These are phyloP conservation scores for Phoma sp. DNA, from an alignment of 2,329 filamentous ascomycete species.

Conservation along the genomic window DNA sequence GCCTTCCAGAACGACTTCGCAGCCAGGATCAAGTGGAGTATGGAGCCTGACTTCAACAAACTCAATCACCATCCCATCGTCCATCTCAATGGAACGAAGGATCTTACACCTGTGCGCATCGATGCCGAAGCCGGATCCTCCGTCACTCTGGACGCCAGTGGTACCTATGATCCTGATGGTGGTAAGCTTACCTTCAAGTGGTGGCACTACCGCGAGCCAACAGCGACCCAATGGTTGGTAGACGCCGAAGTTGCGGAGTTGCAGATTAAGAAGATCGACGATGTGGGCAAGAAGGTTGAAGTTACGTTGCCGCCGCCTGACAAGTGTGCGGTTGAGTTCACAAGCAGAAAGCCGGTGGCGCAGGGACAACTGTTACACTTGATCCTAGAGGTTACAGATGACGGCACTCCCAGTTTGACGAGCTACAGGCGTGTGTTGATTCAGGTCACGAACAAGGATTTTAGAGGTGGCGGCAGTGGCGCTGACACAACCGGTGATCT, in stretches of 20 bases:
- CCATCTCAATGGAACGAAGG: slow-evolving; percentile 51
- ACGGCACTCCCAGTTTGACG: slow-evolving; percentile 53
- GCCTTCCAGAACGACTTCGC: slow-evolving; percentile 61
- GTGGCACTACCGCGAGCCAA: slow-evolving; percentile 57
- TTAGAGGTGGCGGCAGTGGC: slow-evolving; percentile 28
- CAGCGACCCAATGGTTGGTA: slow-evolving; percentile 53
- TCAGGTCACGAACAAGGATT: slow-evolving; percentile 41
- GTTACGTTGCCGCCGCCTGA: slow-evolving; percentile 53
- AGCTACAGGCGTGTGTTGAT: slow-evolving; percentile 56
- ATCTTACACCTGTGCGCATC: slow-evolving; percentile 49
- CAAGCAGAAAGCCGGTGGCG: slow-evolving; percentile 44
- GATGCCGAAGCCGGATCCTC: slow-evolving; percentile 50
- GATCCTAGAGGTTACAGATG: slow-evolving; percentile 58
- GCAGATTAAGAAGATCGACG: slow-evolving; percentile 39
- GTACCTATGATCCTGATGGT: slow-evolving; percentile 57
- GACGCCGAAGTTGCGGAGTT: slow-evolving; percentile 51
- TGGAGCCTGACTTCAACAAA: slow-evolving; percentile 42
- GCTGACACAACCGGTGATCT: slow-evolving; percentile 1
- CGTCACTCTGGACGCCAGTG: slow-evolving; percentile 54
- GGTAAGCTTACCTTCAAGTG: slow-evolving; percentile 55
- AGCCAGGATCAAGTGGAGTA: slow-evolving; percentile 57
- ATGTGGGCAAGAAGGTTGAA: slow-evolving; percentile 38
- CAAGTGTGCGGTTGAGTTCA: slow-evolving; percentile 49
- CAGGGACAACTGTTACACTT: slow-evolving; percentile 57
- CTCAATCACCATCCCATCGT: slow-evolving; percentile 58